These are phyloP conservation scores for Diaporthe destruens DNA, from an alignment of 2,329 filamentous ascomycete genomes.

Conservation along the genomic window DNA sequence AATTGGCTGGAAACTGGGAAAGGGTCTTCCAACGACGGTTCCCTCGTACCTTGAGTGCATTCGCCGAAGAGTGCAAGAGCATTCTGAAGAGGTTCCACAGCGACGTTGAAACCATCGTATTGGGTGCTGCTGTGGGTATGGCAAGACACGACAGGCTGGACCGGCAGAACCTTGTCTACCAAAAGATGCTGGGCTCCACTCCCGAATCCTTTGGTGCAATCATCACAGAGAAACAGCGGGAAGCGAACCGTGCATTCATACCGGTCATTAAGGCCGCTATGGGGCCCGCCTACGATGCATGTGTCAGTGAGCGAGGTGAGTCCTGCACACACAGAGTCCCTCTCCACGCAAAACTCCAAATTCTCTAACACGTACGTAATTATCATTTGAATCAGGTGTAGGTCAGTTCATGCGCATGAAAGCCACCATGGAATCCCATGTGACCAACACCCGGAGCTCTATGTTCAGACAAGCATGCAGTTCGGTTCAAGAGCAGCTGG, in stretches of 20 bases:
- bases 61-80: constrained; percentile 26
- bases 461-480: constrained; percentile 65
- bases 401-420: constrained; percentile 68
- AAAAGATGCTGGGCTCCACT: constrained; percentile 54
- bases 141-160: constrained; percentile 43
- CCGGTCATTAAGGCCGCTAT: constrained; percentile 62
- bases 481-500: constrained; percentile 56
- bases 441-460: constrained; percentile 52
- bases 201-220: constrained; percentile 48
- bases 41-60: constrained; percentile 36
- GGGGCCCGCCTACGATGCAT: constrained; percentile 59
- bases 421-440: constrained; percentile 58
- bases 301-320: constrained; percentile 57
- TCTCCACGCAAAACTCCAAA: too few relatives aligned
- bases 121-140: constrained; percentile 33
- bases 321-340: too few relatives aligned
- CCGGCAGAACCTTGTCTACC: constrained; percentile 45
- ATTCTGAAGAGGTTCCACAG: constrained; percentile 42
- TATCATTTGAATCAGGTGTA: constrained; percentile 50
- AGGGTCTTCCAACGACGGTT: constrained; percentile 46
- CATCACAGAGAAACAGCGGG: constrained; percentile 61
- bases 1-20: constrained; percentile 46
- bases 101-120: constrained; percentile 21
- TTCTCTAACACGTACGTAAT: too few relatives aligned
- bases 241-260: constrained; percentile 66